Evolutionary conservation across 2,329 filamentous ascomycete species (phyloP).

Genomic region (Leptosphaerulina australis): DNA sequence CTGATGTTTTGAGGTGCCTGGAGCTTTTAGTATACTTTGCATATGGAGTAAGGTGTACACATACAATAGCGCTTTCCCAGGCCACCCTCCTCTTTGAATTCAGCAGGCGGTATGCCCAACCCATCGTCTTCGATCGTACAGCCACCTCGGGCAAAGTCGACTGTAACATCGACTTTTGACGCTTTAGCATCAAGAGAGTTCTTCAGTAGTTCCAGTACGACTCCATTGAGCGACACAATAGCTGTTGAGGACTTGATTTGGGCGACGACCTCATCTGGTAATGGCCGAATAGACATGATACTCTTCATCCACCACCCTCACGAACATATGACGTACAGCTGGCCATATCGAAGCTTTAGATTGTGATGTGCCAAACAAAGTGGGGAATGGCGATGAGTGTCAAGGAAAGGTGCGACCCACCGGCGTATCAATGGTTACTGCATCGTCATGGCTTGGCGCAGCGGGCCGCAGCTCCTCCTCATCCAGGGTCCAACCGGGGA

Average conservation of each 20-base stretch:
- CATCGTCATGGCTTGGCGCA: constrained; percentile 18
- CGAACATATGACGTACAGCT: constrained; percentile 1
- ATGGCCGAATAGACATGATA: constrained; percentile 61
- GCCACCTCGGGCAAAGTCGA: constrained; percentile 77
- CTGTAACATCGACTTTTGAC: constrained; percentile 68
- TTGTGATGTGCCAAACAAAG: constrained; percentile 4
- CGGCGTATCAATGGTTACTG: constrained; percentile 1
- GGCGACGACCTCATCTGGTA: constrained; percentile 73
- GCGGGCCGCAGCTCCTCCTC: constrained; percentile 13
- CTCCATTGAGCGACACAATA: constrained; percentile 75
- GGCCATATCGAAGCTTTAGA: constrained; percentile 8
- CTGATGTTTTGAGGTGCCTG: constrained; percentile 78
- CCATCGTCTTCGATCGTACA: constrained; percentile 88
- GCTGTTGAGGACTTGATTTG: constrained; percentile 86
- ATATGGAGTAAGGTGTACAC: constrained; percentile 19
- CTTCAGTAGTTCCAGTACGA: constrained; percentile 73
- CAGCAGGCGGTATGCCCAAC: constrained; percentile 71
- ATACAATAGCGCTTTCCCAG: constrained; percentile 75
- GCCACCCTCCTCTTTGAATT: constrained; percentile 74
- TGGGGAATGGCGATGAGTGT: constrained; percentile 9
- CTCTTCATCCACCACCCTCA: constrained; percentile 10
- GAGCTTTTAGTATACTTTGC: constrained; percentile 13
- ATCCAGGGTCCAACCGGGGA: constrained; percentile 24
- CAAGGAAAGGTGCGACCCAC: constrained; percentile 11
- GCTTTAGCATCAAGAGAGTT: constrained; percentile 86